These are phyloP conservation scores for Melampsora larici-populina DNA, from an alignment of 1,284 basidiomycete genomes.

Conservation along the genomic window DNA sequence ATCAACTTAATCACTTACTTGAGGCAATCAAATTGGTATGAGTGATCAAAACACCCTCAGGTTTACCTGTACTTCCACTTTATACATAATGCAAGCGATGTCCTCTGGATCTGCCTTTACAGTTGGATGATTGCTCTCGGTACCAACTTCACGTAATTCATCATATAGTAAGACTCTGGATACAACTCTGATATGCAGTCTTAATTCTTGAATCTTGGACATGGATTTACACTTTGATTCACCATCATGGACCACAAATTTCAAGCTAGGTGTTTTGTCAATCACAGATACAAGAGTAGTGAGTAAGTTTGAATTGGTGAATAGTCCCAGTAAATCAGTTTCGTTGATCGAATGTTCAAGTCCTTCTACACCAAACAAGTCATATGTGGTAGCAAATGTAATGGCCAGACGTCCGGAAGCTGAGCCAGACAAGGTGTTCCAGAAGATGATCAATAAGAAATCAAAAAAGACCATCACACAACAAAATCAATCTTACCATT, in stretches of 20 bases:
- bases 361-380: constrained; percentile 76
- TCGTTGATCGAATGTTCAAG: constrained; percentile 89
- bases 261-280: constrained; percentile 60
- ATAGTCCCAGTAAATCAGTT: constrained; percentile 78
- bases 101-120: constrained; percentile 60
- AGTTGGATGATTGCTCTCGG: constrained; percentile 61
- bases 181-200: constrained; percentile 59
- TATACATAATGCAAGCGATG: constrained; percentile 93
- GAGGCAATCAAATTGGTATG: constrained; percentile 83
- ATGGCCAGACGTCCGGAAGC: constrained; percentile 72
- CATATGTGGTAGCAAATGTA: constrained; percentile 91
- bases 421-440: constrained; percentile 39
- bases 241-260: constrained; percentile 83
- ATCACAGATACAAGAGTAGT: constrained; percentile 53
- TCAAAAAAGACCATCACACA: neutral
- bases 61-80: constrained; percentile 86
- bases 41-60: constrained; percentile 87
- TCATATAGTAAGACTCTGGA: too few species aligned
- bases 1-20: neutral
- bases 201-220: constrained; percentile 52
- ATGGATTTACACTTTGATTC: constrained; percentile 56
- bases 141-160: constrained; percentile 67
- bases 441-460: neutral
- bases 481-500: constrained; percentile 55
- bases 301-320: constrained; percentile 88